Base-by-base conservation (phyloP, 2,329 filamentous ascomycete genomes). In the Rutstroemia sp. region DNA sequence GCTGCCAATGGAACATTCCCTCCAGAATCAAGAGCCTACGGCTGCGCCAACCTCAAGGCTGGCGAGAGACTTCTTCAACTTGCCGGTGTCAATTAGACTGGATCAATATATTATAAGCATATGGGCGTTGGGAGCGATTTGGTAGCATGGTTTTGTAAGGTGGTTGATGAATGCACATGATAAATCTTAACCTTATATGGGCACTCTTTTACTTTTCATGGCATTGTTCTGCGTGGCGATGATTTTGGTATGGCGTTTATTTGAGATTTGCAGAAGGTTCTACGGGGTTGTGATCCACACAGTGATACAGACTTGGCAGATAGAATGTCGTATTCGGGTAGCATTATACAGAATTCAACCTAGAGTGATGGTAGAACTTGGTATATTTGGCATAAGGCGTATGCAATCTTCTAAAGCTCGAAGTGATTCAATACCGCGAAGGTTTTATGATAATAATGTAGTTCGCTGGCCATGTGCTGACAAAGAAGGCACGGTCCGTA, bases 1-100 rank as follows among this genome's bases (percentile, higher is more conserved):
- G 85, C 91, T 25, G 86, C 86, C 60, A 92, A 92, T 68, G 91
- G 92, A 58, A 88, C 92, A 25, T 88, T 97, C 65, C 91, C 91
- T 2, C 82, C 83, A 12, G 87, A 88, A 60, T 85, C 81, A 44
- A 85, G 83, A 72, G 83, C 82, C 2, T 85, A 84, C 66, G 79
- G 82, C 59, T 83, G 82, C 64, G 82, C 83, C 59, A 86, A 86
- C 67, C 69, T 84, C 46, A 75, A 76, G 57, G 81, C 78, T 38
- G 83, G 83, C 39, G 78, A 86, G 68, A 75, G 77, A 30, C 70
- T 86, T 50, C 71, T 86, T 39, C 50, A 58, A 30, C 56, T 68
- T 56, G 56, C 64, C 51, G 58, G 63, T 27, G 52, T 51, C 45
- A 59, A 48, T 38, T 45, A 34, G 25, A 37, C 44, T 25, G 37